Percentiles rank a stretch among this genome's conserved stretches.
These are phyloP conservation scores for Fusarium irregulare DNA, from an alignment of 2,329 filamentous ascomycete genomes.

Conservation along the genomic window DNA sequence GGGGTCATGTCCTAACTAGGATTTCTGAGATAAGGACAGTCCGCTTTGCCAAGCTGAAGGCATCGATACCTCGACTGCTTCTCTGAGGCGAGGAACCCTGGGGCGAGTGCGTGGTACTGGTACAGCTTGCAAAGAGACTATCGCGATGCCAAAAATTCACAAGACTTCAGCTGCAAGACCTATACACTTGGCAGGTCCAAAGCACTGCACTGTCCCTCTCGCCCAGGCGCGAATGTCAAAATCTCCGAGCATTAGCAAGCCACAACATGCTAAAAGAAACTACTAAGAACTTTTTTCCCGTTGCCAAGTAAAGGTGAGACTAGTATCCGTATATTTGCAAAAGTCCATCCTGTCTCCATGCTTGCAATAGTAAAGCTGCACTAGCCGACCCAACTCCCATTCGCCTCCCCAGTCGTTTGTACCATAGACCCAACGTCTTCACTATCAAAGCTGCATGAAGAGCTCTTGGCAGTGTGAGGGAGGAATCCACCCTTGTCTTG, in stretches of 20 bases:
- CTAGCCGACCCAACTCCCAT: slow-evolving; percentile 7
- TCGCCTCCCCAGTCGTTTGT: not conserved
- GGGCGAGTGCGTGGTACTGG: too few relatives aligned
- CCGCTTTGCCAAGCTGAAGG: slow-evolving; percentile 12
- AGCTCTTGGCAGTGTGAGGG: slow-evolving; percentile 21
- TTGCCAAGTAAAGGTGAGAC: slow-evolving; percentile 16
- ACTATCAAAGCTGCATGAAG: slow-evolving; percentile 10
- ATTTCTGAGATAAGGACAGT: slow-evolving; percentile 25
- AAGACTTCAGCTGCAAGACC: not conserved
- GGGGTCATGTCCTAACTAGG: slow-evolving; percentile 27
- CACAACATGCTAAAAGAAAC: not conserved
- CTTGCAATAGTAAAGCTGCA: not conserved
- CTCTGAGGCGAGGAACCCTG: not conserved
- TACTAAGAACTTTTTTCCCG: slow-evolving; percentile 9
- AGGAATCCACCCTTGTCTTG: slow-evolving; percentile 18
- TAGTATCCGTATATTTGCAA: slow-evolving; percentile 11
- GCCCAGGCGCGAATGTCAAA: slow-evolving; percentile 11
- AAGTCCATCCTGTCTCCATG: slow-evolving; percentile 9
- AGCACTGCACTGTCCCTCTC: not conserved
- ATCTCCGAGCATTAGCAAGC: slow-evolving; percentile 21
- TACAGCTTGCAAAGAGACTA: not conserved
- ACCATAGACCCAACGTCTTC: not conserved
- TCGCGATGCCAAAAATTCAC: not conserved
- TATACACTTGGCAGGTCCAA: not conserved
- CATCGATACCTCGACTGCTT: slow-evolving; percentile 3